Percentiles rank a stretch among this genome's conserved stretches.
phyloP scores from a whole-genome alignment of 2,329 filamentous ascomycete genomes.

The Aspergillus sergii region DNA sequence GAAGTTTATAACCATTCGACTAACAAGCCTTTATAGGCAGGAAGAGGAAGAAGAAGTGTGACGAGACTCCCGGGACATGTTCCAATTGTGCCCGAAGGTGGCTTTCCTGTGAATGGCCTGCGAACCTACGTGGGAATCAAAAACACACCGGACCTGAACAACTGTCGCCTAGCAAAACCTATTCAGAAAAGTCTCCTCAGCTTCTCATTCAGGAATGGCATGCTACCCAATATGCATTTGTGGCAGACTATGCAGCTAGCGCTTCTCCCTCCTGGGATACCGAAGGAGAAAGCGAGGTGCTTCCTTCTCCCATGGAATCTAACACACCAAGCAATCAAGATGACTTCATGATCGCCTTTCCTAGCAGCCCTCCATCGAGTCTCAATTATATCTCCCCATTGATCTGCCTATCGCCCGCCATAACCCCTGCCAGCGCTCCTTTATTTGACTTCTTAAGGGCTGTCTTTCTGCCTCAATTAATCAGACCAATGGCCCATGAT shows the following conservation, averaged over 20 bases:
- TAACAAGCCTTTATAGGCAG: slow-evolving; percentile 17
- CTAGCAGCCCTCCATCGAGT: too few relatives aligned
- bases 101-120: slow-evolving; percentile 23
- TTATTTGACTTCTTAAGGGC: slow-evolving; percentile 26
- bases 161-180: too few relatives aligned
- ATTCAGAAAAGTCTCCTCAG: neutral
- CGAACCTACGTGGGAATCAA: neutral
- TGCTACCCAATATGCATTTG: neutral
- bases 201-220: neutral
- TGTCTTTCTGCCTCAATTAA: slow-evolving; percentile 26
- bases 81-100: slow-evolving; percentile 21
- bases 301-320: neutral
- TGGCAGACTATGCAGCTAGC: neutral
- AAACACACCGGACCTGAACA: neutral
- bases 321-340: neutral
- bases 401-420: neutral
- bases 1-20: neutral
- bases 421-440: slow-evolving; percentile 12
- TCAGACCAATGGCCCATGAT: slow-evolving; percentile 20
- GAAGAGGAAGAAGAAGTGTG: slow-evolving; percentile 30
- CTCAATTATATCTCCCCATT: neutral
- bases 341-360: neutral
- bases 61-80: slow-evolving; percentile 22
- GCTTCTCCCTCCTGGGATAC: neutral
- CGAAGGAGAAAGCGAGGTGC: neutral